Base-by-base conservation (phyloP, 2,329 filamentous ascomycete genomes). In the Phyllosticta ampelicida region DNA sequence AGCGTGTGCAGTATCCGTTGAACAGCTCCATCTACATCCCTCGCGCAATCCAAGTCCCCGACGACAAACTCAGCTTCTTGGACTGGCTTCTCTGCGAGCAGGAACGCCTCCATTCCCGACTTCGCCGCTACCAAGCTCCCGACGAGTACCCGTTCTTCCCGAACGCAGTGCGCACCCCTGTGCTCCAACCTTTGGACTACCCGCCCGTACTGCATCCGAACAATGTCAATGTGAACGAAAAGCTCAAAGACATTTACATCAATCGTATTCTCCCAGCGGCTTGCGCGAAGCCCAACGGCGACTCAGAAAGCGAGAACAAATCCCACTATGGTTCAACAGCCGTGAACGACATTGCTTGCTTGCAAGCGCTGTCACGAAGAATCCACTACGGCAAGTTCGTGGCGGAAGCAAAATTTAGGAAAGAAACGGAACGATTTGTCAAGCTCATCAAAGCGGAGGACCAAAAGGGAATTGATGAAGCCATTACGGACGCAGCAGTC, bases 351-450 rank as follows among this genome's bases (percentile, higher is more conserved):
- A 94, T 99, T 61, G 81, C 83, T 56, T 92, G 88, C 66, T 78
- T 99, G 63, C 94, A 99, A 77, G 88, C 94, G 3, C 76, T 99
- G 52, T 95, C 89, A 48, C 82, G 92, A 49, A 80, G 94, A 58
- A 94, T 99, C 65, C 94, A 99, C 74, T 99, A 96, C 75, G 94
- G 94, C 65, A 99, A 97, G 76, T 97, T 97, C 68, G 94, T 99
- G 9, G 94, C 94, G 50, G 94, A 99, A 79, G 86, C 86, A 60
- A 99, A 99, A 76, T 99, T 96, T 74, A 82, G 82, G 65, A 86
- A 87, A 52, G 89, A 97, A 65, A 81, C 84, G 28, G 89, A 91
- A 65, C 81, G 77, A 62, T 99, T 92, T 71, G 91, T 88, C 5
- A 78, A 78, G 62, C 74, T 97, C 73, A 97, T 99, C 75, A 84